These are phyloP conservation scores for Lasiodiplodia theobromae DNA, from an alignment of 2,329 filamentous ascomycete genomes.

Conservation along the genomic window DNA sequence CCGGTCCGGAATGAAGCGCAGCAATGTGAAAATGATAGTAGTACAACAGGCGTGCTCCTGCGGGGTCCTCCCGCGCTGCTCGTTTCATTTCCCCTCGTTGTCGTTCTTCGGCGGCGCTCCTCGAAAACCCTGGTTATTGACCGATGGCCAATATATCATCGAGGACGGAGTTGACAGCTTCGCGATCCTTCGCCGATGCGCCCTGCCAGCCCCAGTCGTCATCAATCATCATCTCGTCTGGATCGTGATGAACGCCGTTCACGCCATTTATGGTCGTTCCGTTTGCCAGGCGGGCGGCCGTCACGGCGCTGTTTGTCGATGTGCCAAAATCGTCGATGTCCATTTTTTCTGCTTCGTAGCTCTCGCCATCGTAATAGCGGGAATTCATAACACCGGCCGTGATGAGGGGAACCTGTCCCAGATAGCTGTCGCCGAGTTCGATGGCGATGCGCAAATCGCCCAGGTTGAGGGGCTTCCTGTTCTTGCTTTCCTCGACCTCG, in stretches of 20 bases:
- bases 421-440: constrained; percentile 75
- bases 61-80: background rate
- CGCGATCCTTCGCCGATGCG: constrained; percentile 38
- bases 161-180: constrained; percentile 36
- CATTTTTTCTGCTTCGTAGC: constrained; percentile 22
- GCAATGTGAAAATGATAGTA: background rate
- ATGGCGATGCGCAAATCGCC: constrained; percentile 79
- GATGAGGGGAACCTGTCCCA: constrained; percentile 79
- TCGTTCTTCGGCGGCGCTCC: background rate
- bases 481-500: constrained; percentile 77
- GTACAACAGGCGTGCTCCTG: background rate
- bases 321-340: constrained; percentile 24
- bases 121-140: background rate
- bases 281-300: constrained; percentile 24
- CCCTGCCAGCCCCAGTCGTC: constrained; percentile 49
- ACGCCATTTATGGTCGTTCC: constrained; percentile 34
- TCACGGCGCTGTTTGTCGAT: constrained; percentile 4
- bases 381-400: constrained; percentile 71
- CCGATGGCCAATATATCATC: constrained; percentile 30
- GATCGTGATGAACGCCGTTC: constrained; percentile 35
- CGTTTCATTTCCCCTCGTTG: background rate
- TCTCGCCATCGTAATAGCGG: constrained; percentile 68
- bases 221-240: constrained; percentile 47
- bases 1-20: background rate
- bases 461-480: constrained; percentile 75